Evolutionary conservation across 306 rosid species (phyloP), one percentile per base, ranked within the genome.

Genomic region (Rosa persica): DNA sequence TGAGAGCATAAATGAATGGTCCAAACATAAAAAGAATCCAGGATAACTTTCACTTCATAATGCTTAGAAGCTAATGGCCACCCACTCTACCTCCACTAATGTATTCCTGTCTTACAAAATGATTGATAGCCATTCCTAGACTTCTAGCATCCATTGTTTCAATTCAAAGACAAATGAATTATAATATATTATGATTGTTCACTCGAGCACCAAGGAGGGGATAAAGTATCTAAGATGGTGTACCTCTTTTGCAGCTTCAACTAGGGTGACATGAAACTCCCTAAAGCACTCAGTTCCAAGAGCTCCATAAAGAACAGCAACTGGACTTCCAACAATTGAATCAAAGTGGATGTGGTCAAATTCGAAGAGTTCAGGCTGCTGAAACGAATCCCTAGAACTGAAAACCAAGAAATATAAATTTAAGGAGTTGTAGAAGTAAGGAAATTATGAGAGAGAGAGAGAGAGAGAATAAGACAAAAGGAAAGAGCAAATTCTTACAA

Each of bases 261-360:
- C 85, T 4, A 96, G 87, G 80, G 92, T 80, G 79, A 38, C 49
- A 76, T 96, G 99, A 80, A 96, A 96, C 76, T 93, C 91, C 86
- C 80, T 83, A 78, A 93, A 96, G 92, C 99, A 96, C 72, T 42
- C 69, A 71, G 98, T 90, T 78, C 94, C 97, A 54, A 91, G 94
- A 46, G 99, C 96, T 20, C 99, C 99, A 82, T 93, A 93, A 60
- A 93, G 99, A 73, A 96, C 79, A 75, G 92, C 92, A 78, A 93
- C 88, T 5, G 93, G 90, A 86, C 92, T 84, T 79, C 89, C 93
- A 75, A 52, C 22, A 79, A 74, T 80, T 57, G 99, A 93, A 85
- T 88, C 88, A 70, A 80, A 79, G 79, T 96, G 93, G 80, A 96
- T 66, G 84, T 93, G 98, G 84, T 96, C 98, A 67, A 96, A 96